phyloP scores from a whole-genome alignment of 805 yeast genomes.

The Yarrowia bubula region DNA sequence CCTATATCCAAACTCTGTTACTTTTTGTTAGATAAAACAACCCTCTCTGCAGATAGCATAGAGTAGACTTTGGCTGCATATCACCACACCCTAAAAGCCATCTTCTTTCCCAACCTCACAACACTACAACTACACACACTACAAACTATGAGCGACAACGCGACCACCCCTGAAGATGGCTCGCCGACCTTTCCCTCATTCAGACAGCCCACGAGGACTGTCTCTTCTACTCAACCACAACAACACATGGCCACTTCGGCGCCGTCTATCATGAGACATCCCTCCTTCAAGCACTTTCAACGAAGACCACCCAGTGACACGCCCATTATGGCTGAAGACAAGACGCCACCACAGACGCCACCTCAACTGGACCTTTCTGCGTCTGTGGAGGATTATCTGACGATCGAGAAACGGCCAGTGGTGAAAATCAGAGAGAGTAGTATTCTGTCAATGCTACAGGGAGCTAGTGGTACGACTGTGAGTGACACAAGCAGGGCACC shows the following conservation, averaged over 20 bases:
- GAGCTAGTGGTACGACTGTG: slow-evolving; percentile 5
- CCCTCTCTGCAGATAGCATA: background rate
- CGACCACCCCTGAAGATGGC: slow-evolving; percentile 22
- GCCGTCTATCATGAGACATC: slow-evolving; percentile 16
- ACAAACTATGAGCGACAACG: slow-evolving; percentile 11
- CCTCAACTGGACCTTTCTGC: slow-evolving; percentile 14
- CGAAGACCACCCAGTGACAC: slow-evolving; percentile 20
- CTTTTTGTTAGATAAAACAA: background rate
- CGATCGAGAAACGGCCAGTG: slow-evolving; percentile 14
- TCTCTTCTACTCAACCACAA: background rate
- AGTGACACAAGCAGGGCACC: slow-evolving; percentile 12
- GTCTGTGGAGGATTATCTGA: slow-evolving; percentile 1
- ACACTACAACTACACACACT: background rate
- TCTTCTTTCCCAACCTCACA: slow-evolving; percentile 5
- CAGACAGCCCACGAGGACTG: background rate
- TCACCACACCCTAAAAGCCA: slow-evolving; percentile 21
- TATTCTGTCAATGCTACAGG: slow-evolving; percentile 15
- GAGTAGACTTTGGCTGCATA: slow-evolving; percentile 9
- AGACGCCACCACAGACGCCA: slow-evolving; percentile 21
- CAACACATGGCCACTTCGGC: background rate
- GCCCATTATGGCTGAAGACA: slow-evolving; percentile 7
- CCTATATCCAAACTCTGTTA: slow-evolving; percentile 5
- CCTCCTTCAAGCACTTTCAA: slow-evolving; percentile 17
- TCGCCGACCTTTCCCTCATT: slow-evolving; percentile 16
- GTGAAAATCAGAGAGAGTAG: slow-evolving; percentile 11